Evolutionary conservation across 805 yeast species (phyloP).

Genomic region (Pichia eremophila): DNA sequence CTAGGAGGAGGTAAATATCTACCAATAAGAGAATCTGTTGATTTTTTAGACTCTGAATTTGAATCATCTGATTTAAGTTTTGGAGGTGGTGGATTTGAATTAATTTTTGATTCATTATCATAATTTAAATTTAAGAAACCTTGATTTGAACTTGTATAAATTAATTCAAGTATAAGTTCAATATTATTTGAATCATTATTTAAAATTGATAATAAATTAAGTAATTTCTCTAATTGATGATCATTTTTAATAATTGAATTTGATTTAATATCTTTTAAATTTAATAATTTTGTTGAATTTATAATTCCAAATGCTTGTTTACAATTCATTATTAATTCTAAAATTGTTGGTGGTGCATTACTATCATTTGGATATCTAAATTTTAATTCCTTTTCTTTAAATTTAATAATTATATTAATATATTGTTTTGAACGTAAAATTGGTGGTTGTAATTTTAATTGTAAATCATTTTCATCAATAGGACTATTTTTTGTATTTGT

Average conservation of each 20-base stretch:
- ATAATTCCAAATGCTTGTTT: slow-evolving; percentile 59
- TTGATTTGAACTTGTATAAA: slow-evolving; percentile 19
- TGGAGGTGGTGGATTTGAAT: slow-evolving; percentile 1
- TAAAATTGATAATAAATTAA: slow-evolving; percentile 19
- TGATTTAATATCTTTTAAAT: slow-evolving; percentile 26
- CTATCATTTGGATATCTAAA: slow-evolving; percentile 56
- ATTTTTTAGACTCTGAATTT: neutral
- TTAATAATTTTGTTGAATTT: slow-evolving; percentile 26
- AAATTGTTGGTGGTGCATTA: slow-evolving; percentile 71
- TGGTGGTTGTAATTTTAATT: slow-evolving; percentile 1
- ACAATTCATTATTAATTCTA: slow-evolving; percentile 74
- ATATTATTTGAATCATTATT: slow-evolving; percentile 15
- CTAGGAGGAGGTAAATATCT: slow-evolving; percentile 12
- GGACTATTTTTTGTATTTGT: neutral
- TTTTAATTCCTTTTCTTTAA: slow-evolving; percentile 44
- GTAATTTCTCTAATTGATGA: slow-evolving; percentile 37
- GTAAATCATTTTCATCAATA: neutral
- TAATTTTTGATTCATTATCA: slow-evolving; percentile 11
- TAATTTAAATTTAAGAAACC: slow-evolving; percentile 22
- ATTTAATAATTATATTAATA: slow-evolving; percentile 36
- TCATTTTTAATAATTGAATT: slow-evolving; percentile 32
- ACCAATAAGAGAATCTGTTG: slow-evolving; percentile 4
- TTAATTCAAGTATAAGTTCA: slow-evolving; percentile 33
- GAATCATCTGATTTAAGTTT: neutral
- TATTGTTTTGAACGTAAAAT: slow-evolving; percentile 16